Evolutionary conservation across 2,329 filamentous ascomycete species (phyloP).

Genomic region (Pseudopithomyces chartarum): DNA sequence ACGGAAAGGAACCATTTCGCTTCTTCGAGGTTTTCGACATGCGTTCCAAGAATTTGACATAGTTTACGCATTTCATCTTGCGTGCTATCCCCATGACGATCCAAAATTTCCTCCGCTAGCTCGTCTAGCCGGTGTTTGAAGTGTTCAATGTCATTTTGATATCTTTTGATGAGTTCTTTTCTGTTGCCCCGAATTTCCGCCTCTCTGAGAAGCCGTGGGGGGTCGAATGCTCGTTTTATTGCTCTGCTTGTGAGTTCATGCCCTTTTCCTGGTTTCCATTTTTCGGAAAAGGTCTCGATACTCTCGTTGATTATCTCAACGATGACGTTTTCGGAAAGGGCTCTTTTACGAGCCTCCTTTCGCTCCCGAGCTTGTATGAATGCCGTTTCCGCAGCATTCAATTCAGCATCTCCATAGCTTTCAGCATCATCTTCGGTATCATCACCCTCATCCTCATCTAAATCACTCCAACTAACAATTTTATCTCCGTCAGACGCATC

Average conservation of each 20-base stretch:
- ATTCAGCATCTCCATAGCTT: neutral
- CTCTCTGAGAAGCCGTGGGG: slow-evolving; percentile 23
- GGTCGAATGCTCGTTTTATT: slow-evolving; percentile 18
- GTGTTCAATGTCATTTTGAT: slow-evolving; percentile 19
- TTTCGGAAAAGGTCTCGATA: slow-evolving; percentile 22
- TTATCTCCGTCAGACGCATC: slow-evolving; percentile 9
- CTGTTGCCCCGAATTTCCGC: slow-evolving; percentile 21
- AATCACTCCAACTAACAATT: slow-evolving; percentile 13
- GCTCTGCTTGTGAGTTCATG: neutral
- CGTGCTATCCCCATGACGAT: slow-evolving; percentile 54
- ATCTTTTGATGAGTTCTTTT: slow-evolving; percentile 14
- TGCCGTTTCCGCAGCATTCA: neutral
- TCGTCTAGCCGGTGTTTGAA: slow-evolving; percentile 22
- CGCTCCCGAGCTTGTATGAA: neutral
- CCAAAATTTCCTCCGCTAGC: slow-evolving; percentile 23
- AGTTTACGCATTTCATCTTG: slow-evolving; percentile 59
- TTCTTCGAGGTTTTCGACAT: slow-evolving; percentile 65
- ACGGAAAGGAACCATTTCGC: slow-evolving; percentile 50
- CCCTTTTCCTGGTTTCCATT: slow-evolving; percentile 28
- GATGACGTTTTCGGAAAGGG: slow-evolving; percentile 19
- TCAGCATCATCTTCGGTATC: slow-evolving; percentile 3
- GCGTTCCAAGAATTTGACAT: slow-evolving; percentile 66
- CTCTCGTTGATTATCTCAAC: slow-evolving; percentile 33
- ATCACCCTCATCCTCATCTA: slow-evolving; percentile 3
- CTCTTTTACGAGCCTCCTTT: slow-evolving; percentile 3